phyloP scores from a whole-genome alignment of 805 yeast species.

The Kuraishia molischiana region DNA sequence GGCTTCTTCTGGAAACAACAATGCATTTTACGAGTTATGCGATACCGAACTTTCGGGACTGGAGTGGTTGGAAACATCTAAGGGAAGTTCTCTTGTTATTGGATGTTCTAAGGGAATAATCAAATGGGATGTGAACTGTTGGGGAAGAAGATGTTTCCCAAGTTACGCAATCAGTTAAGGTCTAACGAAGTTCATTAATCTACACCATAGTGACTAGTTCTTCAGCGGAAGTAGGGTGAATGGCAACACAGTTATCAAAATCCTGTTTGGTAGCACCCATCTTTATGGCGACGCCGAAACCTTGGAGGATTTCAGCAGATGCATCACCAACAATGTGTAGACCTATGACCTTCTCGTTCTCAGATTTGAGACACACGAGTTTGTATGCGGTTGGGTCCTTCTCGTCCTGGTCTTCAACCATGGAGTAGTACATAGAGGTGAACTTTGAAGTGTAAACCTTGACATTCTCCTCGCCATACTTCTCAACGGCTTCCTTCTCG shows the following conservation, averaged over 20 bases:
- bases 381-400: slow-evolving; percentile 88
- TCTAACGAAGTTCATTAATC: no score
- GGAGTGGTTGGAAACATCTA: slow-evolving; percentile 42
- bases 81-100: slow-evolving; percentile 38
- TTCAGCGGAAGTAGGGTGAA: slow-evolving; percentile 98
- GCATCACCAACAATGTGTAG: slow-evolving; percentile 88
- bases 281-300: slow-evolving; percentile 95
- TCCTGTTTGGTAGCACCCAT: slow-evolving; percentile 99
- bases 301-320: slow-evolving; percentile 91
- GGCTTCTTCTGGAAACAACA: not conserved
- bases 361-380: slow-evolving; percentile 59
- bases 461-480: slow-evolving; percentile 73
- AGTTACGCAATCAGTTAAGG: slow-evolving; percentile 36
- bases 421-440: slow-evolving; percentile 89
- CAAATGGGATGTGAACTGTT: slow-evolving; percentile 59
- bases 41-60: slow-evolving; percentile 46
- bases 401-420: slow-evolving; percentile 65
- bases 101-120: slow-evolving; percentile 63
- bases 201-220: slow-evolving; percentile 77
- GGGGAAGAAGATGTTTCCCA: slow-evolving; percentile 54
- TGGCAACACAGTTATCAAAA: slow-evolving; percentile 93
- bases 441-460: slow-evolving; percentile 78
- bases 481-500: slow-evolving; percentile 64
- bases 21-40: slow-evolving; percentile 1
- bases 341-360: slow-evolving; percentile 90